Conservation (phyloP, 2,329 filamentous ascomycete species). For the Coniella vitis region DNA sequence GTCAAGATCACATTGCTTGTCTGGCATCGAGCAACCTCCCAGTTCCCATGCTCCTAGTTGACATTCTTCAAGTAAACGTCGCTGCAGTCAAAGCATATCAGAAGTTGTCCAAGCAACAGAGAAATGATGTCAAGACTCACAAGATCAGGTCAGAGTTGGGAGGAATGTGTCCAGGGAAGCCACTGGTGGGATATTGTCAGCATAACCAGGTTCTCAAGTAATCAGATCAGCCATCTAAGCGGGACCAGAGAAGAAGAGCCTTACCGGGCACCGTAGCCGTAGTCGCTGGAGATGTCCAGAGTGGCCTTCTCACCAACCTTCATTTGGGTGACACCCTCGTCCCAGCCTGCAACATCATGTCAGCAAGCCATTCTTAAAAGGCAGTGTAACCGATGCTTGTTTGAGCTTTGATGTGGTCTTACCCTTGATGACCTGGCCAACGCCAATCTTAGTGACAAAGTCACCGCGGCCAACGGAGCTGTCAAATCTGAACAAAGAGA, state of each 20-base stretch:
- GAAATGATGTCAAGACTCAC: conserved; percentile 48
- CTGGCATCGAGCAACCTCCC: background rate
- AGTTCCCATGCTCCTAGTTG: conserved; percentile 14
- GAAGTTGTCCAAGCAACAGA: background rate
- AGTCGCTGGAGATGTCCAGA: conserved; percentile 70
- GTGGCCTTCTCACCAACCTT: conserved; percentile 83
- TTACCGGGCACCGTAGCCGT: conserved; percentile 57
- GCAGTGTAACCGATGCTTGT: background rate
- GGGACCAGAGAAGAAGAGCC: conserved; percentile 19
- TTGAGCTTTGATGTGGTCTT: conserved; percentile 22
- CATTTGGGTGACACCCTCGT: conserved; percentile 81
- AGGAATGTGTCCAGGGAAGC: conserved; percentile 74
- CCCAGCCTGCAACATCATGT: conserved; percentile 55
- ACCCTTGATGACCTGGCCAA: conserved; percentile 84
- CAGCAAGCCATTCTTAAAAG: conserved; percentile 2
- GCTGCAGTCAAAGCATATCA: conserved; percentile 21
- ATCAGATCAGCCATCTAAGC: too few species aligned
- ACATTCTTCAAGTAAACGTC: conserved; percentile 29
- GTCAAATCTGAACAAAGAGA: conserved; percentile 64
- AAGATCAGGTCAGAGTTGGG: conserved; percentile 71
- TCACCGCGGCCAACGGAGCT: conserved; percentile 71
- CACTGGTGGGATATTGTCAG: conserved; percentile 42
- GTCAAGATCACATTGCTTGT: background rate
- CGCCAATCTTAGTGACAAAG: conserved; percentile 72
- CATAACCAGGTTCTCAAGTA: too few species aligned